A percentile compares a stretch with the other conserved stretches of the same genome.
Conservation (phyloP, 2,329 filamentous ascomycete genomes). For the Pestalotiopsis sp. region DNA sequence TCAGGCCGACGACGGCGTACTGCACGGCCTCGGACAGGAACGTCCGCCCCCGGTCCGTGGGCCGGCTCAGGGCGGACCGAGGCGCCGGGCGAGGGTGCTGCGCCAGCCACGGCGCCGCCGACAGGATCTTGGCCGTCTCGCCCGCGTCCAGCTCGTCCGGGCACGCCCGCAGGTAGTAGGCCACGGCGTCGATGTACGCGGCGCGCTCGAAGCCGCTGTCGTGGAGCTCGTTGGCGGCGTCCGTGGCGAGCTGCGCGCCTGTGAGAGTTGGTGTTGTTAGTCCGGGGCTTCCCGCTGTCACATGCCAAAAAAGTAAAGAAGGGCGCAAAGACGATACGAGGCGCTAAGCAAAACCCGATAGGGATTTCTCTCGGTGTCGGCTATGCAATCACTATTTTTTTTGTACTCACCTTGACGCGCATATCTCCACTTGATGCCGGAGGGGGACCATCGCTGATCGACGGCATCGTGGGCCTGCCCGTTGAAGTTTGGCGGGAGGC, state of each 20-base stretch:
- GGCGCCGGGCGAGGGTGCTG: constrained; percentile 4
- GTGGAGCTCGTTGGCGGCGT: constrained; percentile 15
- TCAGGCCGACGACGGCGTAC: constrained; percentile 57
- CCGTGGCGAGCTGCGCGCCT: constrained; percentile 16
- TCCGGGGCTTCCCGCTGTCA: background rate
- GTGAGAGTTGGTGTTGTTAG: background rate
- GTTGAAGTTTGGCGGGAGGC: constrained; percentile 7
- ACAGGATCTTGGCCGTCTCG: constrained; percentile 16
- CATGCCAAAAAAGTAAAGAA: constrained; percentile 9
- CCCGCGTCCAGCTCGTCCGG: constrained; percentile 14
- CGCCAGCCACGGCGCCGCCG: constrained; percentile 16
- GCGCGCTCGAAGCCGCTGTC: constrained; percentile 16
- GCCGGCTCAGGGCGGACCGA: constrained; percentile 13
- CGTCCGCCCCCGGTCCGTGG: constrained; percentile 38
- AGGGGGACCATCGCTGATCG: constrained; percentile 14
- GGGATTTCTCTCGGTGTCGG: background rate
- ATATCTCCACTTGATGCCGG: constrained; percentile 19
- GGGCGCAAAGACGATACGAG: too few relatives aligned
- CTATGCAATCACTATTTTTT: background rate
- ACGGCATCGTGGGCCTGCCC: constrained; percentile 8
- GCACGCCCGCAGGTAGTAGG: constrained; percentile 17
- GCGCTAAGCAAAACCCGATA: background rate
- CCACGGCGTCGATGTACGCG: constrained; percentile 19
- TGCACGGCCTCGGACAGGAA: constrained; percentile 63
- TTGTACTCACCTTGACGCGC: constrained; percentile 17